Conservation (phyloP, 129 eudicot species). For the Pulicaria dysenterica region DNA sequence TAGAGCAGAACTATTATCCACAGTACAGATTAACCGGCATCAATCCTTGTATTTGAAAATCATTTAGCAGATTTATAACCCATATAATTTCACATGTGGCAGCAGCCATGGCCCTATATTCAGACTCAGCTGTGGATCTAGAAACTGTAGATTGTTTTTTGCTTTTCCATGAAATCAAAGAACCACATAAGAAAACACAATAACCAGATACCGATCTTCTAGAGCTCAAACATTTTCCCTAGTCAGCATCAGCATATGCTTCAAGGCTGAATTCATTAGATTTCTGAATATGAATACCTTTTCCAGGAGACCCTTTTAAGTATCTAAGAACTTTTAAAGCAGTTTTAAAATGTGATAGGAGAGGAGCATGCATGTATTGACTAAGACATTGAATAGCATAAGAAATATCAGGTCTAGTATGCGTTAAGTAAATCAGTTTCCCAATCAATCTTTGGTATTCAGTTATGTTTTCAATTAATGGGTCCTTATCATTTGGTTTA, state of each 20-base stretch:
- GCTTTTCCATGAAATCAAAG: neutral
- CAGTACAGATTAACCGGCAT: neutral
- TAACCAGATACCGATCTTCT: neutral
- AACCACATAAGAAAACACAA: neutral
- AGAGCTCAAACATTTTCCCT: neutral
- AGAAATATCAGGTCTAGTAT: neutral
- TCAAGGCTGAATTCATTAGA: neutral
- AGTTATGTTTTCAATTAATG: neutral
- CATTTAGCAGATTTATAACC: neutral
- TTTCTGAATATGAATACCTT: neutral
- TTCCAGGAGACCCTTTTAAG: neutral
- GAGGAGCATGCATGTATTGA: neutral
- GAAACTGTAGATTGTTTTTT: neutral
- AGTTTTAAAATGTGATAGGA: too few relatives aligned
- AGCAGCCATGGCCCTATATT: neutral
- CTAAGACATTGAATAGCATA: neutral
- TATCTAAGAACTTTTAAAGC: neutral
- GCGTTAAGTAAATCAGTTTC: neutral
- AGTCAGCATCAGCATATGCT: neutral
- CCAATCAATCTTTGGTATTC: neutral
- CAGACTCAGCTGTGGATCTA: neutral
- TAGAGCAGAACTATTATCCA: neutral
- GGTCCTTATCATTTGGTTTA: too few relatives aligned
- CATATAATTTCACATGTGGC: neutral
- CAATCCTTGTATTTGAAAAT: neutral